Conservation (phyloP, 768 basidiomycete species). For the Harrya chromipes region DNA sequence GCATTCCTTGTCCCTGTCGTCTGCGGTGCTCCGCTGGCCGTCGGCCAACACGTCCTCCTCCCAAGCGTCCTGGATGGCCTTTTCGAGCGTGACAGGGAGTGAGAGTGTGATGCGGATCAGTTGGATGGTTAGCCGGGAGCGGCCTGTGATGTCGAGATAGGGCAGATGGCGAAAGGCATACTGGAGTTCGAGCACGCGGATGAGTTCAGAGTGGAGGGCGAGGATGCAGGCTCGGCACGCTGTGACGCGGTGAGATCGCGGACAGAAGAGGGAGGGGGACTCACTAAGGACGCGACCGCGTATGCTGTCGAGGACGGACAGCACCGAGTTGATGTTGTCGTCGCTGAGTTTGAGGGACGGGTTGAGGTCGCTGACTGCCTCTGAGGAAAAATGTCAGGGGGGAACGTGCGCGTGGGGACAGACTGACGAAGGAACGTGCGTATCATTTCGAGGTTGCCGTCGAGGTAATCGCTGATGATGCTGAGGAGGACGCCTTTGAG, state of each 20-base stretch:
- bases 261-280: not conserved
- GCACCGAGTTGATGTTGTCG: conserved; percentile 75
- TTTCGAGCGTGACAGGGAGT: conserved; percentile 72
- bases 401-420: too few relatives aligned
- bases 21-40: conserved; percentile 2
- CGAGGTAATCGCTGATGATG: conserved; percentile 78
- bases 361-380: conserved; percentile 75
- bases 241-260: conserved; percentile 22
- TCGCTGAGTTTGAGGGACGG: conserved; percentile 74
- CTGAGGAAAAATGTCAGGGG: conserved; percentile 35
- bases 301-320: conserved; percentile 63
- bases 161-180: conserved; percentile 70
- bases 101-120: conserved; percentile 74
- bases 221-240: conserved; percentile 76
- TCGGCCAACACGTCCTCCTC: conserved; percentile 9
- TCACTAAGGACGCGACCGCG: conserved; percentile 73
- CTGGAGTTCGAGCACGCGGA: conserved; percentile 80
- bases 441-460: conserved; percentile 86
- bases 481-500: conserved; percentile 69
- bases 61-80: conserved; percentile 49
- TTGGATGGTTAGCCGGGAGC: conserved; percentile 72
- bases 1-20: conserved; percentile 12
- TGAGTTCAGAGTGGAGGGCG: conserved; percentile 67
- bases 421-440: conserved; percentile 67
- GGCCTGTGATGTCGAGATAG: conserved; percentile 74